phyloP scores from a whole-genome alignment of 257 asterid genomes.

The Petunia axillaris region DNA sequence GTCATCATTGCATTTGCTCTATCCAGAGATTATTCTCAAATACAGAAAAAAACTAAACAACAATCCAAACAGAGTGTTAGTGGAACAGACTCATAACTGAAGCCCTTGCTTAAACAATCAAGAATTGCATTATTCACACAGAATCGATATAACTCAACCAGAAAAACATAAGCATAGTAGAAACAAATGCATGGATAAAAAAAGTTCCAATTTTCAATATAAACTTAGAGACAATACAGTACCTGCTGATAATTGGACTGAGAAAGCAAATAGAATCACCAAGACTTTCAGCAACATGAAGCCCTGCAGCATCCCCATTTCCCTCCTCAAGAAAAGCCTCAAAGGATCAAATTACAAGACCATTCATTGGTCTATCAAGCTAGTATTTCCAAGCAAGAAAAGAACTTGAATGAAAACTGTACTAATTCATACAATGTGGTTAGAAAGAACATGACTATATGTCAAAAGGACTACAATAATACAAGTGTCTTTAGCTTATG shows the following conservation, averaged over 20 bases:
- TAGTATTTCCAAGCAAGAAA: constrained; percentile 33
- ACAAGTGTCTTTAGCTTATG: constrained; percentile 28
- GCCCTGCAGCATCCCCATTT: constrained; percentile 56
- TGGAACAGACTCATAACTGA: background rate
- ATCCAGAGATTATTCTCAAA: too few relatives aligned
- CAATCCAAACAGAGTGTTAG: background rate
- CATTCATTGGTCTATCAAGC: constrained; percentile 33
- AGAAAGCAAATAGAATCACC: constrained; percentile 41
- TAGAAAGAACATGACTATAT: constrained; percentile 39
- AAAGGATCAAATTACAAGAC: constrained; percentile 41
- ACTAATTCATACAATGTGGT: constrained; percentile 36
- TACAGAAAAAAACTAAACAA: background rate
- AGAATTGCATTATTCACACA: background rate
- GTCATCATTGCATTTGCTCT: background rate
- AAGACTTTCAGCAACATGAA: constrained; percentile 38
- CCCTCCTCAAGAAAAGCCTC: constrained; percentile 29
- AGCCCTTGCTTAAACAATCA: constrained; percentile 12
- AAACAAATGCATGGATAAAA: constrained; percentile 8
- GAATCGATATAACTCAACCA: background rate
- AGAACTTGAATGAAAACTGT: constrained; percentile 28
- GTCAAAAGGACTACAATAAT: constrained; percentile 32
- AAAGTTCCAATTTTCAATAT: background rate
- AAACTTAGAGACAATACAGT: constrained; percentile 31
- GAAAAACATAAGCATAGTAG: background rate
- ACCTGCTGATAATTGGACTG: constrained; percentile 77